Evolutionary conservation across 208 protist genomes (phyloP).

Genomic region (Leishmania mexicana): DNA sequence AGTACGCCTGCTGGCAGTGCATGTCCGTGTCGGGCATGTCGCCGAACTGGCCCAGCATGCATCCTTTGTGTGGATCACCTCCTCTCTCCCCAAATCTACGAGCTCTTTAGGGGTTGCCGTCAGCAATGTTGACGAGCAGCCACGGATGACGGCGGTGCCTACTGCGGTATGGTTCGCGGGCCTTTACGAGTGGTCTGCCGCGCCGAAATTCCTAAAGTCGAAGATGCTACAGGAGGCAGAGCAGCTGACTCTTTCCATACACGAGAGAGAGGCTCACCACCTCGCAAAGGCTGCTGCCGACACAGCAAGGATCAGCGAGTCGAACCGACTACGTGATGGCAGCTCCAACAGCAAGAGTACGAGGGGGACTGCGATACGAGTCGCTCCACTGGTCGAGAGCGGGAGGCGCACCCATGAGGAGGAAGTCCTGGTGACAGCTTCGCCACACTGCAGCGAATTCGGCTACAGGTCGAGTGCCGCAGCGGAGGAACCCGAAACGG

Average conservation of each 20-base stretch:
- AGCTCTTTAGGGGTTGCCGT: not conserved
- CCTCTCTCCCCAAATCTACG: not conserved
- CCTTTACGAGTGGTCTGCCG: slow-evolving; percentile 14
- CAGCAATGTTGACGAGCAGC: not conserved
- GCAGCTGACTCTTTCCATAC: not conserved
- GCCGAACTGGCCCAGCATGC: slow-evolving; percentile 2
- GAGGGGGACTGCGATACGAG: not conserved
- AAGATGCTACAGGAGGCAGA: slow-evolving; percentile 30
- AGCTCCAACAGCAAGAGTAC: not conserved
- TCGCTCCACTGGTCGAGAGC: not conserved
- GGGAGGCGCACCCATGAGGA: not conserved
- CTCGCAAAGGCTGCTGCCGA: not conserved
- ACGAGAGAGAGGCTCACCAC: not conserved
- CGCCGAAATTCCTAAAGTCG: slow-evolving; percentile 19
- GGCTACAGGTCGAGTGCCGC: slow-evolving; percentile 7
- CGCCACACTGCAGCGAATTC: not conserved
- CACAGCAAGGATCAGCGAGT: too few species aligned
- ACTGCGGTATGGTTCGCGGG: slow-evolving; percentile 15
- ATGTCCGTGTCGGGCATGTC: slow-evolving; percentile 1
- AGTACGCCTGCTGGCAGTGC: slow-evolving; percentile 21
- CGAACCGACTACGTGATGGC: not conserved
- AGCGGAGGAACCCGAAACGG: slow-evolving; percentile 1
- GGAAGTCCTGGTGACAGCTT: not conserved
- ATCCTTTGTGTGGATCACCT: slow-evolving; percentile 28
- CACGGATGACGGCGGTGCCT: not conserved